Base-by-base conservation (phyloP, 129 eudicot genomes). In the Flaveria robusta region DNA sequence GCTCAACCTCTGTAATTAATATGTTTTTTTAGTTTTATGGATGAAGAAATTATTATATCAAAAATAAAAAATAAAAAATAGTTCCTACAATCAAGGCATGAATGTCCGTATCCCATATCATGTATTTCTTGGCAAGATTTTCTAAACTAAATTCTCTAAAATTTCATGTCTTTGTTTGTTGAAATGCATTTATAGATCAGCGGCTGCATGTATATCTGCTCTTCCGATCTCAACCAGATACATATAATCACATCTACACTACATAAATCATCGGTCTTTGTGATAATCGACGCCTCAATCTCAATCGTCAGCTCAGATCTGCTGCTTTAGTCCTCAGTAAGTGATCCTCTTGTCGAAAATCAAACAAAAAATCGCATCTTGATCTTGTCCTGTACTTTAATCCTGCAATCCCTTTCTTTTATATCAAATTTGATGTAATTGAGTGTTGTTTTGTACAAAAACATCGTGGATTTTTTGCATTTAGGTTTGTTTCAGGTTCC, bases 291-390 rank as follows among this genome's bases (percentile, higher is more conserved):
- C 76, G 42, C 82, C 68, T 49, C 72, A 60, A 52, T 80, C 55
- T 66, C 74, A 66, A 72, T 73, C 79, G 58, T 55, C 68, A 66
- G 16, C 74, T 80, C 83, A 80, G 79, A 80, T 80, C 79, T 73
- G 59, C 74, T 72, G 79, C 51, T 65, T 79, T 50, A 26, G 50
- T 65, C 74, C 23, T 26, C 29, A 29, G 79, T 80, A 80, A 80
- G 83, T 66, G 41, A 64, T 54, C 58, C 11, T 68, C 19, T 45
- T 19, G 55, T 23, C 20, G 18, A 11, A 6, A 23, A 15, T 16
- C 49, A 27, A 20, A 10, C 19, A 75, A 37, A 50, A 50, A 9
- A 24, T 18, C 15, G 37, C 37, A 20, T 69, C 27, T 70, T 56
- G 7, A 52, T 77, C 50, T 55, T 45, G 55, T 77, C 16, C 13